Evolutionary conservation across 2,329 filamentous ascomycete genomes (phyloP), one percentile per base, ranked within the genome.

Genomic region (Ophiosphaerella herpotricha): DNA sequence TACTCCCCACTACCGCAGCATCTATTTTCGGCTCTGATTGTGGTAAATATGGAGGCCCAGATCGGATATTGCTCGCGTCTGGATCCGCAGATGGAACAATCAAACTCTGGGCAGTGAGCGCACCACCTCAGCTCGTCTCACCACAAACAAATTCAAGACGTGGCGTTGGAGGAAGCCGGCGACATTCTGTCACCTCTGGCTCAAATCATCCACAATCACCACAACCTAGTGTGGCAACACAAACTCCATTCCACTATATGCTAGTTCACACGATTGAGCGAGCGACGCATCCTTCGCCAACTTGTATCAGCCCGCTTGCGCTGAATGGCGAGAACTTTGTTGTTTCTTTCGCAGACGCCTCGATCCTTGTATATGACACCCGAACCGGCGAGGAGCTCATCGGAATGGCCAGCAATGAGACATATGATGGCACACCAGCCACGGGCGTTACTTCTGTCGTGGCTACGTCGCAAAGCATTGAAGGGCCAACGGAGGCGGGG

Each of bases 121-220:
- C 91, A 31, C 93, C 94, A 23, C 93, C 93, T 7, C 91, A 95
- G 64, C 76, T 91, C 44, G 87, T 87, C 29, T 93, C 91, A 9
- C 91, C 91, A 7, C 88, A 91, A 61, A 85, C 87, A 9, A 87
- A 85, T 39, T 83, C 82, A 36, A 81, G 90, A 61, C 82, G 89
- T 64, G 85, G 84, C 35, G 74, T 80, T 46, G 85, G 87, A 55
- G 90, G 91, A 18, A 90, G 91, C 61, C 85, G 92, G 46, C 83
- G 93, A 54, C 91, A 97, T 74, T 96, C 91, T 21, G 94, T 97
- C 77, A 96, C 91, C 45, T 96, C 91, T 13, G 93, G 93, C 36
- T 96, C 90, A 42, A 92, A 90, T 52, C 96, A 96, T 76, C 89
- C 92, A 50, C 93, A 85, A 56, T 91, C 89, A 9, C 93, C 93